A percentile compares a stretch with the other conserved stretches of the same genome.
Conservation (phyloP, 352 stramenopile genomes). For the Phytophthora cactorum region DNA sequence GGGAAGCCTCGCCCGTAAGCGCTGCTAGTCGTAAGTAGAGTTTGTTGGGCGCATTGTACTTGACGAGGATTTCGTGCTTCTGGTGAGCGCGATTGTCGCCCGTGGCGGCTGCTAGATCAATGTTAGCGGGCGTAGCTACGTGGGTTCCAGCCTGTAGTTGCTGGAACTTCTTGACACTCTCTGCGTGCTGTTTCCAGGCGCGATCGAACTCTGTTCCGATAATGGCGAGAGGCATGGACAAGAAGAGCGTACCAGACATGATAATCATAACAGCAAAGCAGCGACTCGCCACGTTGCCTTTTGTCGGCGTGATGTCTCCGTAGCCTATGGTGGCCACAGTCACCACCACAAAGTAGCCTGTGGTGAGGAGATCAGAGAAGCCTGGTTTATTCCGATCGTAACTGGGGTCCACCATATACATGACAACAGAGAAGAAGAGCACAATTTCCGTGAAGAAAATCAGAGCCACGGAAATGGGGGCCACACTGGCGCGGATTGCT, state of each 20-base stretch:
- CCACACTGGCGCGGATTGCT: conserved; percentile 74
- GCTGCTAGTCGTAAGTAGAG: conserved; percentile 66
- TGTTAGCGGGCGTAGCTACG: conserved; percentile 27
- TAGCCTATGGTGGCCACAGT: conserved; percentile 82
- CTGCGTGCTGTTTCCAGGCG: conserved; percentile 77
- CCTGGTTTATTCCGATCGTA: conserved; percentile 63
- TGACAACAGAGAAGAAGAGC: conserved; percentile 79
- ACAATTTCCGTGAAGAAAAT: conserved; percentile 88
- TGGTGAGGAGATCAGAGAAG: conserved; percentile 79
- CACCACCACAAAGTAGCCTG: conserved; percentile 79
- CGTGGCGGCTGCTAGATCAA: conserved; percentile 36
- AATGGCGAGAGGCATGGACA: conserved; percentile 88
- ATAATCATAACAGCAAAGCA: conserved; percentile 84
- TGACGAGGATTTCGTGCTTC: conserved; percentile 81
- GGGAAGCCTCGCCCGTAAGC: conserved; percentile 65
- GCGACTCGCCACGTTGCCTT: conserved; percentile 68
- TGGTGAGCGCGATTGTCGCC: conserved; percentile 45
- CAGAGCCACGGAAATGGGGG: conserved; percentile 77
- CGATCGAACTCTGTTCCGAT: conserved; percentile 86
- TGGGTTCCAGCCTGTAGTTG: conserved; percentile 32
- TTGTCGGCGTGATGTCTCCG: conserved; percentile 77
- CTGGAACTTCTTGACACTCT: conserved; percentile 71
- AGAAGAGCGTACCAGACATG: conserved; percentile 83
- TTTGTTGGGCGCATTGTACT: conserved; percentile 79
- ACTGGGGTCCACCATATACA: conserved; percentile 85